These are phyloP conservation scores for Fusarium tanahbumbuense DNA, from an alignment of 2,329 filamentous ascomycete species.

Conservation along the genomic window DNA sequence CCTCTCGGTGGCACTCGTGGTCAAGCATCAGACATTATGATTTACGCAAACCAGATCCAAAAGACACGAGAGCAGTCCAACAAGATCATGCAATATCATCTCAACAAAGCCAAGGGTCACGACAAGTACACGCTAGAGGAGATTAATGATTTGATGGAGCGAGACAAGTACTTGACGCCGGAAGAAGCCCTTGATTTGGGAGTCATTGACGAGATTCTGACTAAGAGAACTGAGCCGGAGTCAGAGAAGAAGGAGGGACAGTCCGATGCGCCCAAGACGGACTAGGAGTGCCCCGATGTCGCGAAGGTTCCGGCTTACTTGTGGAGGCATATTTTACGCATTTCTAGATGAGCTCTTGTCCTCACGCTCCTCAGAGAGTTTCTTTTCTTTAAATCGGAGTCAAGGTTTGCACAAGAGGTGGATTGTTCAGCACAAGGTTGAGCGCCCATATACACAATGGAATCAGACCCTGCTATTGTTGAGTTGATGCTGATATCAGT, in stretches of 20 bases:
- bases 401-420: background rate
- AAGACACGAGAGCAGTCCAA: constrained; percentile 87
- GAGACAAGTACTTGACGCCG: constrained; percentile 93
- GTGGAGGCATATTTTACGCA: too few relatives aligned
- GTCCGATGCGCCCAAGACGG: constrained; percentile 24
- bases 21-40: constrained; percentile 84
- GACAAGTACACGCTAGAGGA: constrained; percentile 84
- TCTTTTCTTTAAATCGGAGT: background rate
- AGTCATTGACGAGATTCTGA: constrained; percentile 90
- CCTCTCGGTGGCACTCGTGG: constrained; percentile 79
- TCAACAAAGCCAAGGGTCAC: constrained; percentile 79
- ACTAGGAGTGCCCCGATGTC: background rate
- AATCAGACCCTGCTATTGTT: background rate
- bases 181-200: constrained; percentile 90
- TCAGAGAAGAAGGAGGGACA: constrained; percentile 42
- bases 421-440: background rate
- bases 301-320: background rate
- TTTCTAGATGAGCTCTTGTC: background rate
- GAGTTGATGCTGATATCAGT: background rate
- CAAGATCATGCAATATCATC: constrained; percentile 85
- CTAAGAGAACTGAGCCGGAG: constrained; percentile 65
- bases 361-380: background rate
- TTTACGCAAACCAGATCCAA: constrained; percentile 97
- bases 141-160: constrained; percentile 95
- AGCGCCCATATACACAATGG: background rate